Evolutionary conservation across 2,329 filamentous ascomycete genomes (phyloP).

Genomic region (Trichoderma sp.): DNA sequence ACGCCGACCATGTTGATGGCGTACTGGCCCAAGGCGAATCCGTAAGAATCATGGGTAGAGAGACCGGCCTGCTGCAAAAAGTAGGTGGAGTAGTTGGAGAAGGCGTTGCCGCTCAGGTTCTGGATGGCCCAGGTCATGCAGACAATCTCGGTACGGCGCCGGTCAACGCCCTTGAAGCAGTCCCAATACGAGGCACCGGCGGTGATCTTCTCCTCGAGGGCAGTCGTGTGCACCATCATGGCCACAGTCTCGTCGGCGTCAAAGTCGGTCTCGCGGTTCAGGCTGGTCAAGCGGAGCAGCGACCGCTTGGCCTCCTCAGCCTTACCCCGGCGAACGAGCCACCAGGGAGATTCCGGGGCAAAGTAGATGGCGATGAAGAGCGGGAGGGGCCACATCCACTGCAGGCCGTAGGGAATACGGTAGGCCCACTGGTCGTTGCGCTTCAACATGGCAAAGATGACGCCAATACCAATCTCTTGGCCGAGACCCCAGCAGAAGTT

Average conservation of each 20-base stretch:
- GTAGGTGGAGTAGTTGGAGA: slow-evolving; percentile 66
- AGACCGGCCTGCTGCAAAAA: slow-evolving; percentile 64
- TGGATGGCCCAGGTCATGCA: slow-evolving; percentile 66
- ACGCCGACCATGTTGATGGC: slow-evolving; percentile 78
- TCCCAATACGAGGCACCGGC: slow-evolving; percentile 74
- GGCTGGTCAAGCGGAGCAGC: slow-evolving; percentile 65
- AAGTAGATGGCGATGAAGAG: slow-evolving; percentile 66
- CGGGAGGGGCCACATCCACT: slow-evolving; percentile 77
- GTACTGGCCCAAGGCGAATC: slow-evolving; percentile 65
- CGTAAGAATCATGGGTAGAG: slow-evolving; percentile 52
- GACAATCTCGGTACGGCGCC: slow-evolving; percentile 73
- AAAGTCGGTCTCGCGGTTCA: slow-evolving; percentile 67
- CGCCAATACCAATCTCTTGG: slow-evolving; percentile 72
- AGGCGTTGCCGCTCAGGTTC: slow-evolving; percentile 63
- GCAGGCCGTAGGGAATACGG: slow-evolving; percentile 69
- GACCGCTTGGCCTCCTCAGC: slow-evolving; percentile 66
- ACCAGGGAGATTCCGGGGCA: slow-evolving; percentile 72
- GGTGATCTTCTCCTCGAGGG: slow-evolving; percentile 75
- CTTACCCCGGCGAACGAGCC: slow-evolving; percentile 69
- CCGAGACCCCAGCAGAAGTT: slow-evolving; percentile 80
- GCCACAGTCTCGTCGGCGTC: slow-evolving; percentile 81
- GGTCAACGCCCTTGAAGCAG: slow-evolving; percentile 79
- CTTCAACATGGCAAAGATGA: slow-evolving; percentile 67
- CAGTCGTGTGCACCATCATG: slow-evolving; percentile 91
- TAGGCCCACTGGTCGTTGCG: slow-evolving; percentile 69